These are phyloP conservation scores for Pseudopithomyces chartarum DNA, from an alignment of 2,329 filamentous ascomycete species.

Conservation along the genomic window DNA sequence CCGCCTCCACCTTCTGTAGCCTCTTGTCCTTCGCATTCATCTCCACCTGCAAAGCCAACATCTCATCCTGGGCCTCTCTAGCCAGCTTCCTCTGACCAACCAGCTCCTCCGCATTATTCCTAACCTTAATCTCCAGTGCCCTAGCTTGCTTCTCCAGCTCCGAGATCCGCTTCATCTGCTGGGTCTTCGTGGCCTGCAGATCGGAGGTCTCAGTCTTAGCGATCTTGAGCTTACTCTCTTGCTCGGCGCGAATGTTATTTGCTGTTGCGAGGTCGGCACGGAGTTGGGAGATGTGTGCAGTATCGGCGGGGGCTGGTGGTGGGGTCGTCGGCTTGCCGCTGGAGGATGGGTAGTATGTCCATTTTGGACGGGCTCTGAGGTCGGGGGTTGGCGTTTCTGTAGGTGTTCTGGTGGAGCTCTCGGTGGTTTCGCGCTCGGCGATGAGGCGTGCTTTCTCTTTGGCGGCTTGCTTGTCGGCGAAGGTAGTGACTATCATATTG, in stretches of 20 bases:
- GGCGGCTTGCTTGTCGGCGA: conserved; percentile 52
- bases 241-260: conserved; percentile 71
- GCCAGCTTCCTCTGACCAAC: conserved; percentile 81
- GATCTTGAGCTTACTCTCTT: conserved; percentile 59
- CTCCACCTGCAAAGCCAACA: conserved; percentile 85
- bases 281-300: conserved; percentile 36
- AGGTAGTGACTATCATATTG: conserved; percentile 46
- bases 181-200: conserved; percentile 63
- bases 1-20: conserved; percentile 71
- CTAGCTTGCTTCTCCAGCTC: conserved; percentile 67
- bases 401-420: conserved; percentile 27
- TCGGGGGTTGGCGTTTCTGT: conserved; percentile 19
- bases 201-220: conserved; percentile 59
- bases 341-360: background rate
- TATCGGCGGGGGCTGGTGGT: conserved; percentile 14
- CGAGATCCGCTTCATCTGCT: conserved; percentile 66
- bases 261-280: conserved; percentile 74
- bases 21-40: conserved; percentile 83
- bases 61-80: conserved; percentile 89
- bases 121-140: conserved; percentile 67
- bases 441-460: conserved; percentile 30
- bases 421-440: conserved; percentile 18
- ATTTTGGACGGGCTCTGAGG: conserved; percentile 2
- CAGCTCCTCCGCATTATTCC: conserved; percentile 84
- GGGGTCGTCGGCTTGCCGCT: background rate